Base-by-base conservation (phyloP, 352 stramenopile species). In the Achlya hypogyna region DNA sequence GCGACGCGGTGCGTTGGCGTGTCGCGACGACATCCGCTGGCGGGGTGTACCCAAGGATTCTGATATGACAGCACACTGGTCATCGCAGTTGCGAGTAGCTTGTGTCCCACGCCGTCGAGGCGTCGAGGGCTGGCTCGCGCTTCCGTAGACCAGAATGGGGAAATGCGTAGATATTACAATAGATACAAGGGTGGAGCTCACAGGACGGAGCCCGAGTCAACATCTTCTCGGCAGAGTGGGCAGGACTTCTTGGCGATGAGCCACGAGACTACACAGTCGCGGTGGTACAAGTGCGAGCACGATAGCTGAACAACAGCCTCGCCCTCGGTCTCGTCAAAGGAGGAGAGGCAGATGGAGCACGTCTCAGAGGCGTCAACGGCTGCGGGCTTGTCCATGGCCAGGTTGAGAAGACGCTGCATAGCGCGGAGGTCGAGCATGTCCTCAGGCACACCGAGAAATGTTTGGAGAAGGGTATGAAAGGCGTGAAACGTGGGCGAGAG, bases 211-310 rank as follows among this genome's bases (percentile, higher is more conserved):
- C 56, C 56, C 23, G 56, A 64, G n/a, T 27, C 56, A 53, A 64
- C 42, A 14, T 64, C 35, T 42, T 40, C 29, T 23, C 56, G 29
- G 56, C 56, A 64, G 22, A 64, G 23, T 10, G 56, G 56, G 29
- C 56, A 64, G 12, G 56, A 22, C 29, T 64, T 47, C 56, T 64
- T 64, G 18, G 29, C 42, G 3, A 64, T 29, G 22, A 64, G 29
- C 56, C 56, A 64, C 4, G 29, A 23, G 20, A 64, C 35, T 9
- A 64, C 56, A 22, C 56, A 64, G 29, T 64, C 56, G 42, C 56
- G 56, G 23, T 64, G 56, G 56, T 51, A 64, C 20, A 51, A 12
- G 28, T 64, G 56, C 29, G 56, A 64, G 56, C 56, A 64, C 16
- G 25, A 23, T 6, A 64, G 29, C 29, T 51, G 56, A 16, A 56